Evolutionary conservation across 495 filamentous ascomycete genomes (phyloP).

Genomic region (Penicillium salamii): DNA sequence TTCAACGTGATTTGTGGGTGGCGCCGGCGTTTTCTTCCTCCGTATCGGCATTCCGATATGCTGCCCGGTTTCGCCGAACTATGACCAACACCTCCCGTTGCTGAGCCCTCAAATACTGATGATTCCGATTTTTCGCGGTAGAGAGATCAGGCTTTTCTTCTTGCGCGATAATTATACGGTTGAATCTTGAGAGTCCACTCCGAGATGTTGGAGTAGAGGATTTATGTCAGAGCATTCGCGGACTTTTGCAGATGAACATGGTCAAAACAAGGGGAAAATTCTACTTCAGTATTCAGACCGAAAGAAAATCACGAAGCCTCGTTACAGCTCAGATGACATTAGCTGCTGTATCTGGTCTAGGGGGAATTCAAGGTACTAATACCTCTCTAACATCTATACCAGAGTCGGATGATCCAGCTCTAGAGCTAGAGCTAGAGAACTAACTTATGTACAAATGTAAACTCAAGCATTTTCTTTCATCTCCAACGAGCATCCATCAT

Average conservation of each 20-base stretch:
- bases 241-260: no score
- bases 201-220: no score
- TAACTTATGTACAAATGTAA: not conserved
- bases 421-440: no score
- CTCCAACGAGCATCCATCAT: not conserved
- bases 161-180: not conserved
- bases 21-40: constrained; percentile 18
- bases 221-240: no score
- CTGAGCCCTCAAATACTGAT: not conserved
- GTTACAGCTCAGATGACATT: no score
- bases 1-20: constrained; percentile 14
- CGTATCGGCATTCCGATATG: constrained; percentile 26
- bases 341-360: no score
- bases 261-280: no score
- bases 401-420: no score
- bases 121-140: not conserved
- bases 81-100: not conserved
- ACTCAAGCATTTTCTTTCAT: not conserved
- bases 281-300: no score
- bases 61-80: constrained; percentile 21
- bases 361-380: no score
- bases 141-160: not conserved
- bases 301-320: no score
- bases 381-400: no score
- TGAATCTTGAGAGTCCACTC: not conserved